A percentile compares a stretch with the other conserved stretches of the same genome.
Conservation (phyloP, 805 yeast genomes). For the Candida maltosa region DNA sequence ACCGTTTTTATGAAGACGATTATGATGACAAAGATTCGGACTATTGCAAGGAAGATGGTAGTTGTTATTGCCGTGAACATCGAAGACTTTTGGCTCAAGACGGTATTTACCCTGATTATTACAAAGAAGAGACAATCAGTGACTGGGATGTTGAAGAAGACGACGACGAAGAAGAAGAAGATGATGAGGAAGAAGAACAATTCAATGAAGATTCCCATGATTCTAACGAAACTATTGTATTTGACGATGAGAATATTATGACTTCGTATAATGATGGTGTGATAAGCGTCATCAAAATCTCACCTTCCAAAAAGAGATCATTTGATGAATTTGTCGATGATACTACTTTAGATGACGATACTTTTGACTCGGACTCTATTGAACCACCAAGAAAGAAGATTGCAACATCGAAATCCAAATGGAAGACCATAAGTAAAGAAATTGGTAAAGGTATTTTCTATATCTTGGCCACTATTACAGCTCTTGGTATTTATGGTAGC, state of each 20-base stretch:
- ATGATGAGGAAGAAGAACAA: conserved; percentile 3
- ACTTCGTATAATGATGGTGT: too few species aligned
- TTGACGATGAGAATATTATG: too few species aligned
- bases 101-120: conserved; percentile 2
- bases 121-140: conserved; percentile 9
- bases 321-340: conserved; percentile 2
- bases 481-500: conserved; percentile 35
- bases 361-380: not conserved
- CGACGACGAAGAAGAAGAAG: not conserved
- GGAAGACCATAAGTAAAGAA: conserved; percentile 24
- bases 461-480: conserved; percentile 27
- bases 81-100: not conserved
- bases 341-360: not conserved
- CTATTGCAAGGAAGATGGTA: conserved; percentile 1
- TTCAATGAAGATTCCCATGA: too few species aligned
- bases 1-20: not conserved
- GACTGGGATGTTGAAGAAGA: not conserved
- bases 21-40: not conserved
- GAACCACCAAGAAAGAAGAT: conserved; percentile 9
- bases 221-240: too few species aligned
- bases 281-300: not conserved
- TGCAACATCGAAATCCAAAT: conserved; percentile 5
- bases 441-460: conserved; percentile 29
- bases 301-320: conserved; percentile 2
- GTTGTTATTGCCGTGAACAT: not conserved